These are phyloP conservation scores for Pluteus cervinus DNA, from an alignment of 768 basidiomycete genomes.

Conservation along the genomic window DNA sequence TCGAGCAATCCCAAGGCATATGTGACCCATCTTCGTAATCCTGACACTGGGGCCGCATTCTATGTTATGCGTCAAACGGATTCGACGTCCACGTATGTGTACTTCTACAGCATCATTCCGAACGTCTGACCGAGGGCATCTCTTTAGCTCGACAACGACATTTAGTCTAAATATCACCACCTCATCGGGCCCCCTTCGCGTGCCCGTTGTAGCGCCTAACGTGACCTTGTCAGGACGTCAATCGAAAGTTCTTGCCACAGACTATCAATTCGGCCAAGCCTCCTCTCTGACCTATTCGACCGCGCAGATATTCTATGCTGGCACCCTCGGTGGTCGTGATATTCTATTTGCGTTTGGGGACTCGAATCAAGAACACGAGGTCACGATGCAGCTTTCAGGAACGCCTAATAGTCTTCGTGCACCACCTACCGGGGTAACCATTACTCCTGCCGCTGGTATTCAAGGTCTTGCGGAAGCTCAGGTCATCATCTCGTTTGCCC, in stretches of 20 bases:
- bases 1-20: constrained; percentile 43
- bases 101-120: neutral
- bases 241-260: constrained; percentile 67
- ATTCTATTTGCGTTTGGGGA: constrained; percentile 60
- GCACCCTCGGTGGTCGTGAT: constrained; percentile 54
- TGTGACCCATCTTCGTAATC: constrained; percentile 61
- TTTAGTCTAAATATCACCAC: constrained; percentile 63
- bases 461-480: constrained; percentile 13
- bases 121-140: neutral
- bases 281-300: constrained; percentile 65
- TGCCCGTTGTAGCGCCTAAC: constrained; percentile 47
- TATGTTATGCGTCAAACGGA: constrained; percentile 64
- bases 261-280: constrained; percentile 61
- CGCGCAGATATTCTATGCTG: constrained; percentile 65
- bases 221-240: constrained; percentile 66
- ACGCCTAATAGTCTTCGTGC: constrained; percentile 32
- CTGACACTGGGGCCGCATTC: constrained; percentile 60
- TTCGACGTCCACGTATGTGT: constrained; percentile 59
- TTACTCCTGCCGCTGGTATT: constrained; percentile 17
- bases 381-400: constrained; percentile 39
- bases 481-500: constrained; percentile 47
- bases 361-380: constrained; percentile 48
- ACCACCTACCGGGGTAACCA: constrained; percentile 18
- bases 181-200: constrained; percentile 39
- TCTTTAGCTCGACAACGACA: constrained; percentile 33